Evolutionary conservation across 1,284 basidiomycete species (phyloP).

Genomic region (Paramarasmius palmivorus): DNA sequence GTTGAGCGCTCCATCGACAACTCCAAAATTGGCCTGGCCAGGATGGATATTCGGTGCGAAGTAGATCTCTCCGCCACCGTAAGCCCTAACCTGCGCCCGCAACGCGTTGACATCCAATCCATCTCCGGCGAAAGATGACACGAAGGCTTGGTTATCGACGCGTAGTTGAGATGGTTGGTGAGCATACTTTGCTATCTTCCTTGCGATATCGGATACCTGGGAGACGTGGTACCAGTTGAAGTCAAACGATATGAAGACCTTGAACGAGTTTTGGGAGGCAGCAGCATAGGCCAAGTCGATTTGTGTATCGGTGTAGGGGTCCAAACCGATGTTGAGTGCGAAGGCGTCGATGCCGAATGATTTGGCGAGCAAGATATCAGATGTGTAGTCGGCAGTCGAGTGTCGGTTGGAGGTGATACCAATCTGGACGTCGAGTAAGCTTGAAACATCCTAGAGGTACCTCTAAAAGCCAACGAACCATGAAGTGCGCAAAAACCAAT

Average conservation of each 20-base stretch:
- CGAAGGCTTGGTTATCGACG: constrained; percentile 18
- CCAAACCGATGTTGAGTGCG: constrained; percentile 22
- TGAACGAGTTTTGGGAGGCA: constrained; percentile 29
- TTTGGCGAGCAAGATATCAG: constrained; percentile 30
- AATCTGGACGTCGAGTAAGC: constrained; percentile 11
- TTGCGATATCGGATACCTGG: constrained; percentile 16
- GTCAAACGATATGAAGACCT: constrained; percentile 36
- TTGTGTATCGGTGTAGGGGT: constrained; percentile 28
- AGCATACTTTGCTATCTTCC: constrained; percentile 23
- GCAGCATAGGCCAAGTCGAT: constrained; percentile 30
- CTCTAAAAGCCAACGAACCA: not conserved
- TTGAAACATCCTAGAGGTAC: too few relatives aligned
- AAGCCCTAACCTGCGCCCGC: constrained; percentile 2
- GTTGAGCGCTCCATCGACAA: constrained; percentile 23
- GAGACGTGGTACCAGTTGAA: constrained; percentile 21
- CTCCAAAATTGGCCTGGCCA: constrained; percentile 16
- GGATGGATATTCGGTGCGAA: constrained; percentile 24
- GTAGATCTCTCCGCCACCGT: constrained; percentile 15
- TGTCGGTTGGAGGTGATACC: constrained; percentile 20
- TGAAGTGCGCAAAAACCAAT: too few relatives aligned
- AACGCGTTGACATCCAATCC: constrained; percentile 17
- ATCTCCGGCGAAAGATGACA: constrained; percentile 21
- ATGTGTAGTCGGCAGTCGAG: constrained; percentile 22
- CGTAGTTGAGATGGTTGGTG: constrained; percentile 19
- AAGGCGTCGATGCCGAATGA: constrained; percentile 29